These are phyloP conservation scores for Iberis amara DNA, from an alignment of 441 rosid genomes.

Conservation along the genomic window DNA sequence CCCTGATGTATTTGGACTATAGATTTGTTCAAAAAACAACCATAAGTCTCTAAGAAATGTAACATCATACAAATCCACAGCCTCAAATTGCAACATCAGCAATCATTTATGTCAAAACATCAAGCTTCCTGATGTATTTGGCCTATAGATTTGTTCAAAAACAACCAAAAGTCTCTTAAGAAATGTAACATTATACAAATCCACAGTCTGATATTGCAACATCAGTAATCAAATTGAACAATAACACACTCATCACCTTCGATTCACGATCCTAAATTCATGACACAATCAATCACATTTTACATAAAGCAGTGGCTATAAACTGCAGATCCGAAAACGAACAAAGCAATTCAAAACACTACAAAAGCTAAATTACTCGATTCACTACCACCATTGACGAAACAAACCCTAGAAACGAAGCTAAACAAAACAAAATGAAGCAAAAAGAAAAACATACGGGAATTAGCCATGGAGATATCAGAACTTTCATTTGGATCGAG, in stretches of 20 bases:
- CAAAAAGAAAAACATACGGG: constrained; percentile 41
- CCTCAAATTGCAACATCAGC: too few relatives aligned
- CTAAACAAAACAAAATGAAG: too few relatives aligned
- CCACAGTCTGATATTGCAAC: too few relatives aligned
- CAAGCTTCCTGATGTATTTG: too few relatives aligned
- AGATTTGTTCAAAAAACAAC: too few relatives aligned
- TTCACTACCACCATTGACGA: not conserved
- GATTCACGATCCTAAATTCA: not conserved
- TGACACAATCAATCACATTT: not conserved
- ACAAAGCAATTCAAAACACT: not conserved
- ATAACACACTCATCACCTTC: not conserved
- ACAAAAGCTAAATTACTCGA: not conserved
- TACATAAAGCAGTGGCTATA: not conserved
- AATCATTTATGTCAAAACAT: too few relatives aligned
- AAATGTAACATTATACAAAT: not conserved
- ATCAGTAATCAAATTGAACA: not conserved
- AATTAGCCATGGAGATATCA: constrained; percentile 85
- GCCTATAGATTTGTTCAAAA: not conserved
- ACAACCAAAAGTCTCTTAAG: too few relatives aligned
- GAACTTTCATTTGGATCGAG: constrained; percentile 70
- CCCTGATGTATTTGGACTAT: too few relatives aligned
- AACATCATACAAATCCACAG: not conserved
- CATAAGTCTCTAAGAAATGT: not conserved
- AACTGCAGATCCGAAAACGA: constrained; percentile 16
- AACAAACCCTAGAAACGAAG: not conserved